Evolutionary conservation across 805 yeast species (phyloP).

Genomic region (Ogataea paraovalis): DNA sequence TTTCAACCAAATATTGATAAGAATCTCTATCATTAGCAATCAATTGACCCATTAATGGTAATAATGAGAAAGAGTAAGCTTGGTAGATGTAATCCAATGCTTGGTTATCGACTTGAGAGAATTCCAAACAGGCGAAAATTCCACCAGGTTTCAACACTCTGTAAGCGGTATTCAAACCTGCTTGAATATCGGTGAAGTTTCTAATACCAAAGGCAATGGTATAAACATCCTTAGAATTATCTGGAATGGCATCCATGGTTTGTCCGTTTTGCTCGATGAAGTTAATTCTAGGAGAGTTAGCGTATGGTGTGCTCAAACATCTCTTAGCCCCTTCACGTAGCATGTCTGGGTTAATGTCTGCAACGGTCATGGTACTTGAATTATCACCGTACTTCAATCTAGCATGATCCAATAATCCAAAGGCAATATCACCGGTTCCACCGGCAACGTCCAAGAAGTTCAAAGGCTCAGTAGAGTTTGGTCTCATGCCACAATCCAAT

Average conservation of each 20-base stretch:
- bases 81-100: conserved; percentile 73
- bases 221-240: conserved; percentile 88
- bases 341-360: conserved; percentile 96
- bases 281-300: conserved; percentile 64
- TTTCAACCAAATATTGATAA: conserved; percentile 93
- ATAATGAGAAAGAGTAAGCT: conserved; percentile 79
- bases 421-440: conserved; percentile 98
- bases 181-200: conserved; percentile 92
- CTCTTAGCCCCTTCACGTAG: conserved; percentile 85
- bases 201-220: conserved; percentile 97
- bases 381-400: conserved; percentile 69
- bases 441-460: conserved; percentile 96
- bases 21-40: conserved; percentile 95
- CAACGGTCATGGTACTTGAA: conserved; percentile 78
- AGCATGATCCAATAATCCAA: conserved; percentile 91
- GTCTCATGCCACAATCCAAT: conserved; percentile 90
- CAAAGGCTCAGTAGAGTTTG: conserved; percentile 71
- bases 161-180: conserved; percentile 92
- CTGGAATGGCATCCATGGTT: conserved; percentile 73
- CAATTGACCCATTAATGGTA: conserved; percentile 94
- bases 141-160: conserved; percentile 97
- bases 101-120: conserved; percentile 84
- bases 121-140: conserved; percentile 92
- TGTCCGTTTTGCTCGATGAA: conserved; percentile 94
- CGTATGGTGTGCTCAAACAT: conserved; percentile 53